Evolutionary conservation across 2,329 filamentous ascomycete genomes (phyloP), one percentile per base, ranked within the genome.

Genomic region (Sordariomycetes sp.): DNA sequence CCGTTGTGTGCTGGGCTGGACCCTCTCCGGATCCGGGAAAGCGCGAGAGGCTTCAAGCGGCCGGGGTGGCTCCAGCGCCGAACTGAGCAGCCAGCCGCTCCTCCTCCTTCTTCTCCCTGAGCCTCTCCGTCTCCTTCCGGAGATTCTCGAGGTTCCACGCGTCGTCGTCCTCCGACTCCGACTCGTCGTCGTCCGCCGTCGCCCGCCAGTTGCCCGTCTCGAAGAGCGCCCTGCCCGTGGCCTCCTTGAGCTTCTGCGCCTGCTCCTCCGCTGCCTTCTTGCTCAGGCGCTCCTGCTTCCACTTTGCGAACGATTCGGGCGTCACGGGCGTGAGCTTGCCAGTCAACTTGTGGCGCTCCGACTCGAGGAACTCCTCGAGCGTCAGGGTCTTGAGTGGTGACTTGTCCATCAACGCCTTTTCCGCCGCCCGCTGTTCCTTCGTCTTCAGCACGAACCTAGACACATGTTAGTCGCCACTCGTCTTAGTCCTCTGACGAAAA

Each of bases 221-320:
- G 70, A 99, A 99, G 73, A 99, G 78, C 8, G 90, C 89, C 74
- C 91, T 84, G 66, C 94, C 94, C 22, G 94, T 99, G 24, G 91
- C 92, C 65, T 99, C 94, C 79, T 95, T 97, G 67, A 90, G 89
- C 72, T 87, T 85, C 67, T 86, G 84, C 53, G 90, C 90, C 72
- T 96, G 85, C 63, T 94, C 88, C 66, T 99, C 94, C 24, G 94
- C 94, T 17, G 86, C 87, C 79, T 96, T 97, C 85, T 99, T 99
- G 72, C 90, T 84, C 64, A 97, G 69, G 52, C 94, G 87, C 56
- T 95, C 87, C 74, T 91, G 86, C 80, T 99, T 99, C 94, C 94
- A 99, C 67, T 94, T 94, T 61, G 90, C 90, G 67, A 99, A 99
- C 1, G 84, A 80, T 68, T 99, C 94, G 2, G 86, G 86, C 1